These are phyloP conservation scores for Pyrenula aspistea DNA, from an alignment of 495 filamentous ascomycete genomes.

Conservation along the genomic window DNA sequence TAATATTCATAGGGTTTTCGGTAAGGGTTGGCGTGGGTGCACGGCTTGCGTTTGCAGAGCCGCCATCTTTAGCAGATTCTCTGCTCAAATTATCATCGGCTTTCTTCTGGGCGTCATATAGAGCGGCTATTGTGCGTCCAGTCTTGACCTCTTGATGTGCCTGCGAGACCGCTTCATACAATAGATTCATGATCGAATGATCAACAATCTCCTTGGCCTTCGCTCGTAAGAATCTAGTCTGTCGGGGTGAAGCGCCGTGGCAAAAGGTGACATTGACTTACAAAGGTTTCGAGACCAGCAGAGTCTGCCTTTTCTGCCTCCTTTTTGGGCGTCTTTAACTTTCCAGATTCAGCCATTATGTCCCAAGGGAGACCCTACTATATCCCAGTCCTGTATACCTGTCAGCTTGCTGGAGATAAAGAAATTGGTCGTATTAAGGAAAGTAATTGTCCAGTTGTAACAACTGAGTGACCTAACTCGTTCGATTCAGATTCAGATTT, in stretches of 20 bases:
- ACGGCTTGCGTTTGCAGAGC: neutral
- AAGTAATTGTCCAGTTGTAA: too few relatives aligned
- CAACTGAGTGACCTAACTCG: too few relatives aligned
- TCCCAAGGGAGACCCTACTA: neutral
- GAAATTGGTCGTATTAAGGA: too few relatives aligned
- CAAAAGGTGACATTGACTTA: neutral
- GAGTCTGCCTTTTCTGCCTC: neutral
- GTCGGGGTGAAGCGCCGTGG: neutral
- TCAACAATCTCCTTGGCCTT: neutral
- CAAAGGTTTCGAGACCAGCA: neutral
- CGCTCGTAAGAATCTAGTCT: neutral
- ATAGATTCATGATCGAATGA: neutral
- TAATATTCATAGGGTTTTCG: constrained; percentile 56
- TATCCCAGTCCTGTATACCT: too few relatives aligned
- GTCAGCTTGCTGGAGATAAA: too few relatives aligned
- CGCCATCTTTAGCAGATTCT: neutral
- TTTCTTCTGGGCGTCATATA: neutral
- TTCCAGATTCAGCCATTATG: neutral
- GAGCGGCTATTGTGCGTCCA: neutral
- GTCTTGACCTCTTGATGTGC: neutral
- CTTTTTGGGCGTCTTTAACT: neutral
- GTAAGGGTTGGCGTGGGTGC: neutral
- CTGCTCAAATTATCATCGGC: neutral
- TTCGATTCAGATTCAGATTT: too few relatives aligned
- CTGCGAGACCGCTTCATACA: neutral